Evolutionary conservation across 2,329 filamentous ascomycete genomes (phyloP).

Genomic region (Sporothrix variecibatus): DNA sequence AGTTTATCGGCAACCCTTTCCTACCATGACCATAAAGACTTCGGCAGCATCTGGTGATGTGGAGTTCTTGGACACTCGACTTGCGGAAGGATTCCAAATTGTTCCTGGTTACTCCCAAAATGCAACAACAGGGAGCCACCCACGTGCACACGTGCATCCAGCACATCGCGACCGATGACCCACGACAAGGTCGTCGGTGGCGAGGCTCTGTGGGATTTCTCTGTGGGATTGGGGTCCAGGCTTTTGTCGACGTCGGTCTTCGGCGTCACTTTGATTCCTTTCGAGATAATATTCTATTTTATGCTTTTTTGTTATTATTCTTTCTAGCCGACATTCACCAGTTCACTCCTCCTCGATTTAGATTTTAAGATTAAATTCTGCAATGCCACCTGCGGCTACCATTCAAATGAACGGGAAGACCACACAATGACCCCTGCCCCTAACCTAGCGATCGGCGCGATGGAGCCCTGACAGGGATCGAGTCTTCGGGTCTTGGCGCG

Average conservation of each 20-base stretch:
- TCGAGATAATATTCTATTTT: background rate
- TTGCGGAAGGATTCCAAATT: background rate
- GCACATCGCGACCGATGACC: background rate
- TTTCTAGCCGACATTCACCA: background rate
- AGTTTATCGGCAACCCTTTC: too few relatives aligned
- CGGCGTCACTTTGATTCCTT: background rate
- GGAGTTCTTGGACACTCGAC: background rate
- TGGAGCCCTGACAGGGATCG: background rate
- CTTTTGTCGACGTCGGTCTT: background rate
- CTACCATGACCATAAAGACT: background rate
- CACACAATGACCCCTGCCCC: too few relatives aligned
- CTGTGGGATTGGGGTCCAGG: background rate
- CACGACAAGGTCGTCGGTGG: background rate
- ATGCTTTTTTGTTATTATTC: background rate
- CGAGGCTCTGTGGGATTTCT: background rate
- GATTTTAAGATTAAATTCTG: slow-evolving; percentile 2
- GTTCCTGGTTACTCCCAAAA: background rate
- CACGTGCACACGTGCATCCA: background rate
- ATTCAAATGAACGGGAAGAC: too few relatives aligned
- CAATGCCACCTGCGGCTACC: background rate
- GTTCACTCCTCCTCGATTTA: background rate
- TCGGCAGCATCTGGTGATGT: background rate
- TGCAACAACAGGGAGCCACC: background rate
- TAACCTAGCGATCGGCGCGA: background rate
- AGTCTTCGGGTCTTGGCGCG: background rate